phyloP scores from a whole-genome alignment of 345 rosid species.

The Rhodamnia rubescens region DNA sequence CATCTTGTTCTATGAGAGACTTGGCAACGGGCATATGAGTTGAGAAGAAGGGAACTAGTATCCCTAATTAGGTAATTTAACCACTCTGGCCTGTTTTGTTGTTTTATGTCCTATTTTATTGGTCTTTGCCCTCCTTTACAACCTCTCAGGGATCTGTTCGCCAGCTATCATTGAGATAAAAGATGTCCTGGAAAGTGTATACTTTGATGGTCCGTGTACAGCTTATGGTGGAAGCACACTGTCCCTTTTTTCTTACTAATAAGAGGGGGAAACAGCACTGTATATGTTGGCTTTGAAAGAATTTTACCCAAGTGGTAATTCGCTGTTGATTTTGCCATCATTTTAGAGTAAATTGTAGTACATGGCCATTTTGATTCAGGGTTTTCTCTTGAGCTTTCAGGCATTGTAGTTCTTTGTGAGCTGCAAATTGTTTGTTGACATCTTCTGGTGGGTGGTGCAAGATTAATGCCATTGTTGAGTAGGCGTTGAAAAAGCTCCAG shows the following conservation, averaged over 20 bases:
- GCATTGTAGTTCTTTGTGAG: not conserved
- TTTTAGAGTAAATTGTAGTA: not conserved
- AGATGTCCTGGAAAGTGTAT: slow-evolving; percentile 26
- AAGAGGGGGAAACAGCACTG: slow-evolving; percentile 28
- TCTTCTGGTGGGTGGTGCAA: not conserved
- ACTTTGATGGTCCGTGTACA: slow-evolving; percentile 52
- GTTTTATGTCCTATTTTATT: slow-evolving; percentile 5
- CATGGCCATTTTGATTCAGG: not conserved
- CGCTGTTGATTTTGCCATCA: not conserved
- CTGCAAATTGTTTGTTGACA: not conserved
- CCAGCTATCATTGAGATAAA: slow-evolving; percentile 17
- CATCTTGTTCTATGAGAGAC: slow-evolving; percentile 93
- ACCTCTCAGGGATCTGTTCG: slow-evolving; percentile 18
- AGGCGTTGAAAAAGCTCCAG: not conserved
- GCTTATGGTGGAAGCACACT: slow-evolving; percentile 39
- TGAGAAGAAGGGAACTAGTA: slow-evolving; percentile 32
- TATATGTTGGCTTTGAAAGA: slow-evolving; percentile 20
- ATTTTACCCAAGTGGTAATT: not conserved
- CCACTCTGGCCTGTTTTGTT: not conserved
- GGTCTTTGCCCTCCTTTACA: slow-evolving; percentile 6
- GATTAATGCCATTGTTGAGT: not conserved
- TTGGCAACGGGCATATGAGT: slow-evolving; percentile 39
- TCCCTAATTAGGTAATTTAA: slow-evolving; percentile 25
- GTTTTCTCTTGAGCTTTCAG: not conserved
- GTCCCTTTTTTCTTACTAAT: slow-evolving; percentile 22